phyloP scores from a whole-genome alignment of 352 stramenopile species.

The Globisporangium megalacanthum region DNA sequence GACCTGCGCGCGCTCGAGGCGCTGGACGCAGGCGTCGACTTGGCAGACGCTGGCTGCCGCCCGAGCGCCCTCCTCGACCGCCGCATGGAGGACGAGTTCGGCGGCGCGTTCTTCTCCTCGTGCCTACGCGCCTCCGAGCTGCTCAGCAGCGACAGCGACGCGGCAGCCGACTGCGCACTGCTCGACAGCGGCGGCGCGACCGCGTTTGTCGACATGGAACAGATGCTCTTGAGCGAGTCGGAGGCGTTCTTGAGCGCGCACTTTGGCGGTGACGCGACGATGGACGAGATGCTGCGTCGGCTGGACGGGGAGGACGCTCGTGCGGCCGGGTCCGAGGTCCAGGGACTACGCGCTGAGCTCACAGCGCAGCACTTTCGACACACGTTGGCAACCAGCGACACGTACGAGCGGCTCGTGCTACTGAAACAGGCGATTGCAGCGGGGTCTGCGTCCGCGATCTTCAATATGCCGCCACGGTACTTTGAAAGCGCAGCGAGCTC shows the following conservation, averaged over 20 bases:
- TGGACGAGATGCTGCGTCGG: conserved; percentile 17
- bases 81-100: conserved; percentile 45
- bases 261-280: conserved; percentile 9
- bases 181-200: conserved; percentile 11
- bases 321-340: neutral
- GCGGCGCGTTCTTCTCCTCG: conserved; percentile 23
- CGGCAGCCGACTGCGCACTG: neutral
- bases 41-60: conserved; percentile 37
- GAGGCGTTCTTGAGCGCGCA: conserved; percentile 30
- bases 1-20: conserved; percentile 14
- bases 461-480: conserved; percentile 38
- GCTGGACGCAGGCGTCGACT: conserved; percentile 3
- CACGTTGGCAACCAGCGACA: neutral
- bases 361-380: conserved; percentile 14
- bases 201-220: conserved; percentile 53
- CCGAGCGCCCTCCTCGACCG: conserved; percentile 58
- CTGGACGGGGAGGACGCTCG: neutral
- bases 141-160: conserved; percentile 10
- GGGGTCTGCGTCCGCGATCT: conserved; percentile 10
- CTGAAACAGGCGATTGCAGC: conserved; percentile 10
- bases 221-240: conserved; percentile 42
- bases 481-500: conserved; percentile 25
- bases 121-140: conserved; percentile 22
- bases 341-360: conserved; percentile 8
- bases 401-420: conserved; percentile 10